phyloP scores from a whole-genome alignment of 176 grass and related monocot genomes.

The Oryza longistaminata region DNA sequence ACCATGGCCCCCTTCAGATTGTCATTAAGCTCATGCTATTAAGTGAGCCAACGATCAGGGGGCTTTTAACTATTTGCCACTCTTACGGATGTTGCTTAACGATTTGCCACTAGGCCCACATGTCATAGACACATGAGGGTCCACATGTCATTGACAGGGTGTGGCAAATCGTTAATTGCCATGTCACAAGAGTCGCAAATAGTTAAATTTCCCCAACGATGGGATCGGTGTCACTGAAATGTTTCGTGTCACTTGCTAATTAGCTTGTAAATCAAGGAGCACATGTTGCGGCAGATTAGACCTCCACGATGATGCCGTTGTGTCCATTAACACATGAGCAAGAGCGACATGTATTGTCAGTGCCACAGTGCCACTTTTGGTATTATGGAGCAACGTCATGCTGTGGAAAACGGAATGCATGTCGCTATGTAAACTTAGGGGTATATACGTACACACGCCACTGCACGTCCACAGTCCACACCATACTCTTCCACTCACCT shows the following conservation, averaged over 20 bases:
- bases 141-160: no score
- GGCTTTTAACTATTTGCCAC: no score
- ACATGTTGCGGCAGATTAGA: neutral
- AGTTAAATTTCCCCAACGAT: no score
- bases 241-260: neutral
- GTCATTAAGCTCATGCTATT: neutral
- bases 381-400: neutral
- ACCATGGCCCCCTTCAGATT: neutral
- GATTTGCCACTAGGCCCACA: no score
- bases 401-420: neutral
- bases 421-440: neutral
- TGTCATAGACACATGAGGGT: no score
- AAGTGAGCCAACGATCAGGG: neutral
- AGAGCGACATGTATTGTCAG: neutral
- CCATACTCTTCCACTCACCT: no score
- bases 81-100: no score
- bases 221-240: neutral
- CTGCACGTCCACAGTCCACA: no score
- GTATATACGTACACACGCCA: no score
- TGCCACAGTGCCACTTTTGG: neutral
- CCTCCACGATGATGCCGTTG: conserved; percentile 20
- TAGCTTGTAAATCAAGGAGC: neutral
- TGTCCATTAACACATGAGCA: neutral
- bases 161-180: no score
- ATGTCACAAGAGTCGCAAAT: no score